These are phyloP conservation scores for Ilex aquifolium DNA, from an alignment of 257 asterid genomes.

Conservation along the genomic window DNA sequence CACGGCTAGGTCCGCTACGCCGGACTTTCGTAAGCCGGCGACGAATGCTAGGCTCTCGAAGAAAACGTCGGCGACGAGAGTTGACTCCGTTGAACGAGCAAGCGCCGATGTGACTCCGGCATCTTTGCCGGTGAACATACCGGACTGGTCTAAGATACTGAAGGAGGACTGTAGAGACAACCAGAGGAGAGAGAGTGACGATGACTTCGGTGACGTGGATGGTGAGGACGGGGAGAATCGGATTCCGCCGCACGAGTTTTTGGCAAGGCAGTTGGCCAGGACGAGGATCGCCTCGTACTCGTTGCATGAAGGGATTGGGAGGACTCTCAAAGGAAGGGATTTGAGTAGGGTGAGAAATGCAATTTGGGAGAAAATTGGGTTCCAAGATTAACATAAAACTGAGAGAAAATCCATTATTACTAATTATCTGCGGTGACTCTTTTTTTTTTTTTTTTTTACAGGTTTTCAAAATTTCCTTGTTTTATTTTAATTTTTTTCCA, in stretches of 20 bases:
- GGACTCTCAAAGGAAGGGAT: conserved; percentile 95
- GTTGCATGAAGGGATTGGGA: conserved; percentile 90
- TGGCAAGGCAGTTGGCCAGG: conserved; percentile 45
- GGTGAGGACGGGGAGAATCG: conserved; percentile 38
- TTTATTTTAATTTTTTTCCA: no score
- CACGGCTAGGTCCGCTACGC: conserved; percentile 45
- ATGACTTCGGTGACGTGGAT: conserved; percentile 28
- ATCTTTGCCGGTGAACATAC: conserved; percentile 89
- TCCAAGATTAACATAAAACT: conserved; percentile 46
- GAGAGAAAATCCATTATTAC: neutral
- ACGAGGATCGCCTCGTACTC: conserved; percentile 69
- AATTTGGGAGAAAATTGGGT: conserved; percentile 96
- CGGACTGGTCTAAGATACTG: conserved; percentile 95
- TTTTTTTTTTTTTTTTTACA: neutral
- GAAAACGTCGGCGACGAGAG: conserved; percentile 24
- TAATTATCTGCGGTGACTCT: neutral
- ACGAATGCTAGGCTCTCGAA: conserved; percentile 27
- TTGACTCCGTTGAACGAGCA: conserved; percentile 6
- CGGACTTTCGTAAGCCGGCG: conserved; percentile 43
- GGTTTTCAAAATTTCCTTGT: no score
- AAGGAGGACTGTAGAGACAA: conserved; percentile 70
- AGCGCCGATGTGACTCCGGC: conserved; percentile 29
- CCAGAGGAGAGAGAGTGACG: conserved; percentile 34
- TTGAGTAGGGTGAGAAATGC: conserved; percentile 95
- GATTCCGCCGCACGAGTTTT: conserved; percentile 86